These are phyloP conservation scores for Trichoderma atrobrunneum DNA, from an alignment of 2,329 filamentous ascomycete species.

Conservation along the genomic window DNA sequence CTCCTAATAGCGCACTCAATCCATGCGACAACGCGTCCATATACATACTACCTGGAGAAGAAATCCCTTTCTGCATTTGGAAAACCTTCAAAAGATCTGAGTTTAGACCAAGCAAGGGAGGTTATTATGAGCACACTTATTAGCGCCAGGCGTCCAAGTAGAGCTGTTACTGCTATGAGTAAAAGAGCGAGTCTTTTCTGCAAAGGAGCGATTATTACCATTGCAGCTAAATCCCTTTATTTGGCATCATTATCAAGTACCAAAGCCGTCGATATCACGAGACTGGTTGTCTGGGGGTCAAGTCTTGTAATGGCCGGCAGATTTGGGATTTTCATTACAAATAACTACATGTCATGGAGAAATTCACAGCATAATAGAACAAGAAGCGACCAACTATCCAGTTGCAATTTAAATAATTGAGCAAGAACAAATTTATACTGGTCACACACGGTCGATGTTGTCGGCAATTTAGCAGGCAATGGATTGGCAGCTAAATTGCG, in stretches of 20 bases:
- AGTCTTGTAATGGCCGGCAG: neutral
- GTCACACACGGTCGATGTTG: neutral
- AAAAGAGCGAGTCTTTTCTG: neutral
- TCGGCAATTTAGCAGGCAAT: neutral
- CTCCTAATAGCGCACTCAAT: neutral
- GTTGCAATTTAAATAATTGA: neutral
- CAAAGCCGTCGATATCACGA: neutral
- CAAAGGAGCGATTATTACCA: neutral
- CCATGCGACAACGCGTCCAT: neutral
- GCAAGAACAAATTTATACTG: neutral
- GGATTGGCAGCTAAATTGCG: neutral
- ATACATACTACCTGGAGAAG: neutral
- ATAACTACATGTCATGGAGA: neutral
- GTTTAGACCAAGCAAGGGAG: neutral
- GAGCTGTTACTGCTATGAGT: neutral
- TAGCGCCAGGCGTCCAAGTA: neutral
- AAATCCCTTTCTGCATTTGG: neutral
- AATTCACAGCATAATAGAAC: neutral
- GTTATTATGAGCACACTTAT: neutral
- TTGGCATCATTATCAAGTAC: neutral
- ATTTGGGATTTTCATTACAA: neutral
- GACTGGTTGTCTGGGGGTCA: neutral
- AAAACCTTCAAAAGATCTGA: neutral
- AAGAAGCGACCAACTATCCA: neutral
- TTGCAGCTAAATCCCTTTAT: neutral